A percentile compares a stretch with the other conserved stretches of the same genome.
phyloP scores from a whole-genome alignment of 2,329 filamentous ascomycete species.

The Aureobasidium sp. region DNA sequence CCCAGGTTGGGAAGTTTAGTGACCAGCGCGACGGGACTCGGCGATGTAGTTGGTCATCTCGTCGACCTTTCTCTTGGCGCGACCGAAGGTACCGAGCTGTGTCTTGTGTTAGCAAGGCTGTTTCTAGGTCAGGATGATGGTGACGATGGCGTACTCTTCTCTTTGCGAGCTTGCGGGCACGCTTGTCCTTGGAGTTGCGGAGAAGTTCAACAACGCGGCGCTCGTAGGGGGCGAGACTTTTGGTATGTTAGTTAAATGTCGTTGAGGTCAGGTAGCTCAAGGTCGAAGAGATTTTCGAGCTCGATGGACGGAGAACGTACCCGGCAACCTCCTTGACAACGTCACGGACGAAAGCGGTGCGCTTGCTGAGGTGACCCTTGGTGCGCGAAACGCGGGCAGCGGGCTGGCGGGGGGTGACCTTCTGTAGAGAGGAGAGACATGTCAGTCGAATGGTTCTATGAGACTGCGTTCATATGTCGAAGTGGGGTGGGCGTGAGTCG shows the following conservation, averaged over 20 bases:
- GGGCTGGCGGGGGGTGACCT: slow-evolving; percentile 46
- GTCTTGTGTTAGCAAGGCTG: neutral
- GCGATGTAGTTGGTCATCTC: slow-evolving; percentile 97
- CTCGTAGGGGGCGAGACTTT: slow-evolving; percentile 57
- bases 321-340: slow-evolving; percentile 98
- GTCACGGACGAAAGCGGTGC: slow-evolving; percentile 92
- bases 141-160: slow-evolving; percentile 67
- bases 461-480: neutral
- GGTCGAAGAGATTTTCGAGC: neutral
- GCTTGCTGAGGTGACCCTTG: slow-evolving; percentile 96
- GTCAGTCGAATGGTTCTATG: slow-evolving; percentile 16
- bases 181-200: slow-evolving; percentile 99
- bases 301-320: slow-evolving; percentile 47
- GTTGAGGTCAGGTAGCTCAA: slow-evolving; percentile 17
- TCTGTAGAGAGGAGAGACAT: slow-evolving; percentile 25
- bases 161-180: slow-evolving; percentile 97
- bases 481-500: neutral
- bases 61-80: slow-evolving; percentile 99
- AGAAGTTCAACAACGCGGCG: slow-evolving; percentile 98
- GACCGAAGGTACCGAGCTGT: slow-evolving; percentile 94
- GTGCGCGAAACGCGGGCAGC: slow-evolving; percentile 53
- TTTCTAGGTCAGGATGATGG: slow-evolving; percentile 20
- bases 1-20: slow-evolving; percentile 42
- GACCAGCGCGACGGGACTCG: slow-evolving; percentile 76
- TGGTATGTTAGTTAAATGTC: slow-evolving; percentile 14